Evolutionary conservation across 2,329 filamentous ascomycete genomes (phyloP).

Genomic region (Hypoxylon sp.): DNA sequence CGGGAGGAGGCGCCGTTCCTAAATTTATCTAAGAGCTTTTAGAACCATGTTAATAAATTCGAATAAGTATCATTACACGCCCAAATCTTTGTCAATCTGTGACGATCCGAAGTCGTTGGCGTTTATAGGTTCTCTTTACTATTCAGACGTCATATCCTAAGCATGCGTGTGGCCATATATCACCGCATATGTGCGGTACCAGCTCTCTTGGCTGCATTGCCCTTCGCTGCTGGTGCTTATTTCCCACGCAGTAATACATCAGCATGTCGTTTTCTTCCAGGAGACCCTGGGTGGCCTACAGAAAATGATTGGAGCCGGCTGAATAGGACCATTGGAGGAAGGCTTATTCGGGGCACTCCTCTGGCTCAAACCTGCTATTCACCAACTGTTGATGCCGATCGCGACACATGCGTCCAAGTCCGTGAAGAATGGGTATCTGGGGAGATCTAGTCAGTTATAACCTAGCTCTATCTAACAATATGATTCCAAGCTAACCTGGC

Average conservation of each 20-base stretch:
- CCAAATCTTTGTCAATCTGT: not conserved
- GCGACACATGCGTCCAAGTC: constrained; percentile 48
- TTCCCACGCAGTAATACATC: constrained; percentile 7
- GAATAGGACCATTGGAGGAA: constrained; percentile 4
- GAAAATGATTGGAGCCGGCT: constrained; percentile 8
- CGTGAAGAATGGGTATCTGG: constrained; percentile 41
- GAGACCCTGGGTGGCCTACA: constrained; percentile 32
- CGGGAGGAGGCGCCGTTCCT: not conserved
- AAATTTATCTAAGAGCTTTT: constrained; percentile 1
- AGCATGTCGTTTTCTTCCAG: constrained; percentile 12
- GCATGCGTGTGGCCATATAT: constrained; percentile 4
- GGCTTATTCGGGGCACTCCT: constrained; percentile 5
- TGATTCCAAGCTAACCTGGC: not conserved
- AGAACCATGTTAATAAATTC: constrained; percentile 3
- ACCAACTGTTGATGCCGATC: not conserved
- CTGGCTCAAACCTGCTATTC: constrained; percentile 5
- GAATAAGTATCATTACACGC: constrained; percentile 3
- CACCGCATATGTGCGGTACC: constrained; percentile 4
- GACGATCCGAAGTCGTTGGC: not conserved
- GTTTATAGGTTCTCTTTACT: not conserved
- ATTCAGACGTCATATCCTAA: not conserved
- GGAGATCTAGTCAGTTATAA: constrained; percentile 39
- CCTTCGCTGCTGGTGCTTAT: constrained; percentile 5
- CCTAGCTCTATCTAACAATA: constrained; percentile 53
- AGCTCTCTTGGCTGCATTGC: not conserved